A percentile compares a stretch with the other conserved stretches of the same genome.
Evolutionary conservation across 2,329 filamentous ascomycete species (phyloP).

Genomic region (Huntiella savannae): DNA sequence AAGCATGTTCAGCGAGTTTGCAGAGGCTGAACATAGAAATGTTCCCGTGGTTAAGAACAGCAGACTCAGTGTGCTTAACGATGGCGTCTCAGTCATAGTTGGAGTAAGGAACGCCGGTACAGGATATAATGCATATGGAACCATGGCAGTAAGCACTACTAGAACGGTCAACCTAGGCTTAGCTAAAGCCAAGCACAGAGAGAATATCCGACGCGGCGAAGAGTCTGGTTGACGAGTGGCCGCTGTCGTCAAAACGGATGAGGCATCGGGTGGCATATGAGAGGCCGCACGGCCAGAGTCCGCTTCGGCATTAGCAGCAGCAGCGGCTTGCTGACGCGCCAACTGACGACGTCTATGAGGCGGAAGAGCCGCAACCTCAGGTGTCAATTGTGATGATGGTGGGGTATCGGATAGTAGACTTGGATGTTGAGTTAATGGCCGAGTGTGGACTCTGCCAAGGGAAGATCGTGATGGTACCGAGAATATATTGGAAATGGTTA

Average conservation of each 20-base stretch:
- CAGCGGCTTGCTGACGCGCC: slow-evolving; percentile 9
- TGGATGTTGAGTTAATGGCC: slow-evolving; percentile 3
- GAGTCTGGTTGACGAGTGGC: slow-evolving; percentile 30
- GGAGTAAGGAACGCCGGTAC: slow-evolving; percentile 69
- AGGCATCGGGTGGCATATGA: slow-evolving; percentile 29
- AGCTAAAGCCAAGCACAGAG: slow-evolving; percentile 75
- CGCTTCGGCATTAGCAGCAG: slow-evolving; percentile 6
- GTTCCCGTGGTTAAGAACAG: slow-evolving; percentile 84
- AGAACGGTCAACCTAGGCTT: slow-evolving; percentile 88
- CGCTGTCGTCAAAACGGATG: slow-evolving; percentile 33
- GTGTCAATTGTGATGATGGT: background rate
- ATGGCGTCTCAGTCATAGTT: slow-evolving; percentile 47
- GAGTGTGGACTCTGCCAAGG: slow-evolving; percentile 2
- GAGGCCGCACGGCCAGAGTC: slow-evolving; percentile 13
- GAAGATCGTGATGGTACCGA: slow-evolving; percentile 2
- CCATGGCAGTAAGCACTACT: slow-evolving; percentile 77
- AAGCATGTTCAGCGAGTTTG: slow-evolving; percentile 93
- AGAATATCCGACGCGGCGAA: slow-evolving; percentile 46
- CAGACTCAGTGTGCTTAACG: slow-evolving; percentile 75
- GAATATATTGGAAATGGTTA: slow-evolving; percentile 7
- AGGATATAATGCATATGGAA: slow-evolving; percentile 81
- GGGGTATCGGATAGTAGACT: background rate
- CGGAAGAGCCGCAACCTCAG: background rate
- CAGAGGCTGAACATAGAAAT: slow-evolving; percentile 70
- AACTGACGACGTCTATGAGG: slow-evolving; percentile 12